These are phyloP conservation scores for Kazachstania viticola DNA, from an alignment of 805 yeast genomes.

Conservation along the genomic window DNA sequence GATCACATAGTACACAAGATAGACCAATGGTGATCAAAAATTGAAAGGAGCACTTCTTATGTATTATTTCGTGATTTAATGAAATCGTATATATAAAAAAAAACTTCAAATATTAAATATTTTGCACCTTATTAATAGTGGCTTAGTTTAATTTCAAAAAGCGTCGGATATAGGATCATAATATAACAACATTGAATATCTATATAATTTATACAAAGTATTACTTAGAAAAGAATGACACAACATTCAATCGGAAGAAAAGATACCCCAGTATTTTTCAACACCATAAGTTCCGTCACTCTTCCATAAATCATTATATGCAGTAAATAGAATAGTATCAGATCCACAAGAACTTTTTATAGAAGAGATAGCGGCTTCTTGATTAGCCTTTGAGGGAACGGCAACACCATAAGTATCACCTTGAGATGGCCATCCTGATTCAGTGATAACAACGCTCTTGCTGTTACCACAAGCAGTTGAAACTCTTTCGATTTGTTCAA, in stretches of 20 bases:
- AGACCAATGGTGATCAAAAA: constrained; percentile 50
- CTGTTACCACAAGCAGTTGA: constrained; percentile 68
- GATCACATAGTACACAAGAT: constrained; percentile 42
- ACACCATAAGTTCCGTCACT: constrained; percentile 55
- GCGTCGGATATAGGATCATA: too few relatives aligned
- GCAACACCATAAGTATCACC: constrained; percentile 77
- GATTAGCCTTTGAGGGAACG: constrained; percentile 69
- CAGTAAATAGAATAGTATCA: constrained; percentile 66
- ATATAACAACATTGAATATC: too few relatives aligned
- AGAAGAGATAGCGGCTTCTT: constrained; percentile 58
- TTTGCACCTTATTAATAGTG: too few relatives aligned
- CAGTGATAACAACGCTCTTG: constrained; percentile 70
- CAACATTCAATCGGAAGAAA: not conserved
- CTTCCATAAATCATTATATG: constrained; percentile 86
- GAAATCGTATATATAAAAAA: too few relatives aligned
- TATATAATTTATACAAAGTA: too few relatives aligned
- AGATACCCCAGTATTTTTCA: constrained; percentile 84
- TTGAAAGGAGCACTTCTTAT: too few relatives aligned
- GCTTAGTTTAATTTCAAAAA: too few relatives aligned
- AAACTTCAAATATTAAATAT: too few relatives aligned
- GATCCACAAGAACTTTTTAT: constrained; percentile 54
- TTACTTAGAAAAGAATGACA: too few relatives aligned
- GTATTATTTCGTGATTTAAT: too few relatives aligned
- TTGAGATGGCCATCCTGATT: constrained; percentile 94
- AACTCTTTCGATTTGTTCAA: constrained; percentile 84